Conservation (phyloP, 2,329 filamentous ascomycete species). For the Bipolaris sorokiniana region DNA sequence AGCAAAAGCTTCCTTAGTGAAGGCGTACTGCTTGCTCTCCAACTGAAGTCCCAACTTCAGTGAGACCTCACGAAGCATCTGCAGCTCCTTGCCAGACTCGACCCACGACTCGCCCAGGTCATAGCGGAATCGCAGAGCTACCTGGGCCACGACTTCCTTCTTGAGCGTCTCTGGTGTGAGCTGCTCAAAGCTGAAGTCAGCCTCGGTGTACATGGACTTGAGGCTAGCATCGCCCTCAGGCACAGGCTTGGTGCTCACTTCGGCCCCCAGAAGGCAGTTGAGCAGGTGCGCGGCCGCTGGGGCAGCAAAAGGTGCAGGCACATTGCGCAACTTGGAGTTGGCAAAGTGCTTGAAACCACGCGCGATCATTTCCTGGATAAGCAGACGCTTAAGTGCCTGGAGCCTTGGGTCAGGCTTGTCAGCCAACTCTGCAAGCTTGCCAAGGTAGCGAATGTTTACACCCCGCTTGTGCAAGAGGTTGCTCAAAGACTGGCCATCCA, state of each 20-base stretch:
- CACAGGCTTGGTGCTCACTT: constrained; percentile 76
- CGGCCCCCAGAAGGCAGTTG: constrained; percentile 86
- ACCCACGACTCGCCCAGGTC: constrained; percentile 72
- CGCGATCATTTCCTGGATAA: constrained; percentile 91
- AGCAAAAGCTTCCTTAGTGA: constrained; percentile 55
- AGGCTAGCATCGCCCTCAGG: constrained; percentile 78
- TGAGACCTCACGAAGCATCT: constrained; percentile 86
- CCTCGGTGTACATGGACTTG: constrained; percentile 77
- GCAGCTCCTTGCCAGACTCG: constrained; percentile 71
- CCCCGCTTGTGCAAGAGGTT: constrained; percentile 92
- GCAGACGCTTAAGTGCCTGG: constrained; percentile 75
- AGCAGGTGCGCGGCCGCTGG: constrained; percentile 84
- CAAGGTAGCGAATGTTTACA: constrained; percentile 96
- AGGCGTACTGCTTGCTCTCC: constrained; percentile 76
- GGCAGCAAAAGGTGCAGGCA: constrained; percentile 80
- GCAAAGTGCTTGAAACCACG: constrained; percentile 93
- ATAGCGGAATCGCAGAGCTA: constrained; percentile 77
- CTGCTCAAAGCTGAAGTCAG: constrained; percentile 79
- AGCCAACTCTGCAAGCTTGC: constrained; percentile 75
- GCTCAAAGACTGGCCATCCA: constrained; percentile 94
- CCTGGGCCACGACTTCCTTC: constrained; percentile 72
- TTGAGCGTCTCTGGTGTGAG: constrained; percentile 76
- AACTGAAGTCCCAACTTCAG: constrained; percentile 91
- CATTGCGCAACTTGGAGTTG: constrained; percentile 76
- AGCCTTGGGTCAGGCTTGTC: constrained; percentile 68